Evolutionary conservation across 192 early-diverging fungal species (phyloP).

Genomic region (Globomyces pollinis-pini): DNA sequence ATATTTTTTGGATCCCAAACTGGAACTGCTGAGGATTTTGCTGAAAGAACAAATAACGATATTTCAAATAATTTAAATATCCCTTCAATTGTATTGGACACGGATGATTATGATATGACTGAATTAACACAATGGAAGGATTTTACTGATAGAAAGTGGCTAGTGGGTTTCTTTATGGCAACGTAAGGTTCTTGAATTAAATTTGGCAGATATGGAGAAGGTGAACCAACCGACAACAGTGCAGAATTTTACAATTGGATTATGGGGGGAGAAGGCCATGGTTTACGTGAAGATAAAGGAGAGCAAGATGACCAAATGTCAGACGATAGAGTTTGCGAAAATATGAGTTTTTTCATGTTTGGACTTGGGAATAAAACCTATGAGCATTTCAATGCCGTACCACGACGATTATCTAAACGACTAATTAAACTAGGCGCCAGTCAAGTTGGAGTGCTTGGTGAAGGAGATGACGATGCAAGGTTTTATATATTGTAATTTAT

Average conservation of each 20-base stretch:
- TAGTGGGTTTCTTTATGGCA: slow-evolving; percentile 89
- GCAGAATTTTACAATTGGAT: slow-evolving; percentile 88
- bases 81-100: slow-evolving; percentile 70
- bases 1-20: slow-evolving; percentile 98
- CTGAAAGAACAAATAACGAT: slow-evolving; percentile 82
- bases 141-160: slow-evolving; percentile 26
- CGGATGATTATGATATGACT: slow-evolving; percentile 88
- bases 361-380: slow-evolving; percentile 88
- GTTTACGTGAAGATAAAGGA: slow-evolving; percentile 57
- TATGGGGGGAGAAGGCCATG: slow-evolving; percentile 62
- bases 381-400: slow-evolving; percentile 84
- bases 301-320: slow-evolving; percentile 46
- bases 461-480: slow-evolving; percentile 96
- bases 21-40: slow-evolving; percentile 98
- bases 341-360: slow-evolving; percentile 65
- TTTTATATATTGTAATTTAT: too few species aligned
- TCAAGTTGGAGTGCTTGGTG: slow-evolving; percentile 71
- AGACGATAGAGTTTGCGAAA: slow-evolving; percentile 33
- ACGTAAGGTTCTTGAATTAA: slow-evolving; percentile 49
- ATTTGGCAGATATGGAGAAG: slow-evolving; percentile 72
- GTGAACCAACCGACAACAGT: slow-evolving; percentile 97
- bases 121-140: slow-evolving; percentile 53
- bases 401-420: slow-evolving; percentile 57
- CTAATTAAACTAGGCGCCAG: slow-evolving; percentile 66
- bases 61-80: slow-evolving; percentile 64